Evolutionary conservation across 2,329 filamentous ascomycete genomes (phyloP), one percentile per base, ranked within the genome.

Genomic region (Scortechinia acanthostroma): DNA sequence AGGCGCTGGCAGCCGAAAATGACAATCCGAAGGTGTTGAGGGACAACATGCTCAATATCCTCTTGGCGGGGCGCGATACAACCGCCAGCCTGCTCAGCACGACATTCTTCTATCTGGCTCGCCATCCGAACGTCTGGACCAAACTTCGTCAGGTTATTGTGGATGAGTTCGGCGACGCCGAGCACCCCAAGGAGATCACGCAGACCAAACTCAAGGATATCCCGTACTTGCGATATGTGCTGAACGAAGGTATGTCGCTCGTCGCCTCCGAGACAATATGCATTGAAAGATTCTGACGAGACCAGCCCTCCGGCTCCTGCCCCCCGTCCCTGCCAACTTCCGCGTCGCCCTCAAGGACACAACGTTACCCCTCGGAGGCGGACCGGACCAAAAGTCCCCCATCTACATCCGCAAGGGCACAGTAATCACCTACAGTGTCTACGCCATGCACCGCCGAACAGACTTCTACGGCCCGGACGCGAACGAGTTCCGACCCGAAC

Each of bases 61-160:
- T 69, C 30, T 47, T 65, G 21, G 64, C 64, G 4, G 63, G 62
- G 4, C 53, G 65, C 16, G 66, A 70, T 45, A 66, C 64, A 3
- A 69, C 65, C 3, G 58, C 59, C 19, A 46, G 43, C 10, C 49
- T 66, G 0, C 52, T 71, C 3, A 55, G 52, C 17, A 69, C 60
- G 60, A 50, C 51, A 4, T 54, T 64, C 37, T 46, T 51, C 43
- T 21, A 46, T 46, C 15, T 23, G 17, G 35, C 35, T 19, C 35
- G 35, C 17, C 35, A 19, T 19, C 35, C 35, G 10, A 10, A 40
- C 6, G 17, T 19, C 17, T 40, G 35, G 35, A 40, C 14, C 35
- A 13, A 17, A 19, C 17, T 40, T 14, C 25, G 3, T 16, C 22
- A n/a, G 10, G 21, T 40, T 6, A 30, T 44, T 25, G 15, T 22